phyloP scores from a whole-genome alignment of 2,329 filamentous ascomycete species.

The Monosporascus sp. region DNA sequence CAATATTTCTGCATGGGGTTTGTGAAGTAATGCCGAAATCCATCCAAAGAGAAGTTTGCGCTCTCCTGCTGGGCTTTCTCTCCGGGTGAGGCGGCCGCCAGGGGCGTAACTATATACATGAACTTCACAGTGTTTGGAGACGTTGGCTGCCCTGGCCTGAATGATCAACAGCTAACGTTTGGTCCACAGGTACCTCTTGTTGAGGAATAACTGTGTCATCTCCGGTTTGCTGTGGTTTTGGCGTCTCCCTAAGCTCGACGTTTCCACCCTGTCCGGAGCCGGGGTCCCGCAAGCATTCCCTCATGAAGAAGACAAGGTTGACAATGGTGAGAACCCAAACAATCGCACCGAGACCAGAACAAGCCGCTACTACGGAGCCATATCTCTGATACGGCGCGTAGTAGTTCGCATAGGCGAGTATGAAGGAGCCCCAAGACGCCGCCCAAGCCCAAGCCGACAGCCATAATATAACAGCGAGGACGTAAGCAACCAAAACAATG shows the following conservation, averaged over 20 bases:
- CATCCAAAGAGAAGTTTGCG: too few relatives aligned
- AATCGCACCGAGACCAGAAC: conserved; percentile 36
- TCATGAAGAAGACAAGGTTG: conserved; percentile 34
- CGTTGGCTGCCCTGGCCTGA: background rate
- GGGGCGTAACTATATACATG: too few relatives aligned
- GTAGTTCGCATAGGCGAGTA: conserved; percentile 17
- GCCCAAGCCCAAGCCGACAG: conserved; percentile 38
- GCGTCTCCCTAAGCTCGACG: conserved; percentile 23
- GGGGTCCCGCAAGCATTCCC: conserved; percentile 23
- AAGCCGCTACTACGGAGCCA: conserved; percentile 32
- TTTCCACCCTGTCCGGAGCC: conserved; percentile 9
- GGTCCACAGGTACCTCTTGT: background rate
- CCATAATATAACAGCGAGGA: conserved; percentile 39
- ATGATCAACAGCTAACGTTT: background rate
- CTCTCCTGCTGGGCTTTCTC: too few relatives aligned
- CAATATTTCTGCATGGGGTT: too few relatives aligned
- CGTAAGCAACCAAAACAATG: conserved; percentile 29
- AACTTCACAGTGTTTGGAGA: too few relatives aligned
- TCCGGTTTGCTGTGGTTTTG: conserved; percentile 1
- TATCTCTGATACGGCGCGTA: conserved; percentile 17
- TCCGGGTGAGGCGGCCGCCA: too few relatives aligned
- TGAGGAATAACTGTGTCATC: background rate
- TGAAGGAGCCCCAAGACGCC: conserved; percentile 28
- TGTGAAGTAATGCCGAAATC: too few relatives aligned
- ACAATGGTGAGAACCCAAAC: conserved; percentile 36